phyloP scores from a whole-genome alignment of 208 protist genomes.

The Leishmania martiniquensis region DNA sequence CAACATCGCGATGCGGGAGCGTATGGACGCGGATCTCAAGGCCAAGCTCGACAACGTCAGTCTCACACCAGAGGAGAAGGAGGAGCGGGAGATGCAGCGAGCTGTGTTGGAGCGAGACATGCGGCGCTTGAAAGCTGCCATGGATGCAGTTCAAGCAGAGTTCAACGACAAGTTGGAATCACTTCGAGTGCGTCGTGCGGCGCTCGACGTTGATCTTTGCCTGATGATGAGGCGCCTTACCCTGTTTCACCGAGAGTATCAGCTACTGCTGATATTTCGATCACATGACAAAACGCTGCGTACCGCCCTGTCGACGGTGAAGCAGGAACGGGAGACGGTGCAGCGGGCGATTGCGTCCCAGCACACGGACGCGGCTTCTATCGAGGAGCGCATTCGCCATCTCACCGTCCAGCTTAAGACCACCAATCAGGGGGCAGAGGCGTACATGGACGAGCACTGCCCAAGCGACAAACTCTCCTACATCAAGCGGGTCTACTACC shows the following conservation, averaged over 20 bases:
- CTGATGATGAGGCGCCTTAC: constrained; percentile 92
- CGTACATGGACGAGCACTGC: constrained; percentile 84
- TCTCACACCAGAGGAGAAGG: constrained; percentile 79
- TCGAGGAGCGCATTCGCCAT: constrained; percentile 59
- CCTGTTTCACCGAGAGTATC: constrained; percentile 94
- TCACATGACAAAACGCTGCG: constrained; percentile 84
- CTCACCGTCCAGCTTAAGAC: constrained; percentile 73
- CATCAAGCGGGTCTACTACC: constrained; percentile 92
- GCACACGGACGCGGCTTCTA: constrained; percentile 44
- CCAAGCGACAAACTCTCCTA: constrained; percentile 72
- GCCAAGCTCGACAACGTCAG: constrained; percentile 85
- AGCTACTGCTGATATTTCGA: constrained; percentile 95
- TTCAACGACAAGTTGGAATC: constrained; percentile 85
- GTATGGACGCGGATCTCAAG: constrained; percentile 83
- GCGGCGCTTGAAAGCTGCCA: constrained; percentile 49
- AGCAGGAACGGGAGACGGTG: constrained; percentile 66
- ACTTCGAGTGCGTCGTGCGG: constrained; percentile 82
- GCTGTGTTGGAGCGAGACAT: constrained; percentile 72
- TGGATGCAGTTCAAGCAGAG: constrained; percentile 43
- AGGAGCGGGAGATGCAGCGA: constrained; percentile 73
- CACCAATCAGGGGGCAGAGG: constrained; percentile 76
- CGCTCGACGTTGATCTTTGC: constrained; percentile 94
- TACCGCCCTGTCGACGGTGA: constrained; percentile 53
- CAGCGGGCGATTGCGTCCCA: constrained; percentile 65
- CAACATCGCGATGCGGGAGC: constrained; percentile 65